Base-by-base conservation (phyloP, 2,329 filamentous ascomycete genomes). In the Stromatinia cepivora region DNA sequence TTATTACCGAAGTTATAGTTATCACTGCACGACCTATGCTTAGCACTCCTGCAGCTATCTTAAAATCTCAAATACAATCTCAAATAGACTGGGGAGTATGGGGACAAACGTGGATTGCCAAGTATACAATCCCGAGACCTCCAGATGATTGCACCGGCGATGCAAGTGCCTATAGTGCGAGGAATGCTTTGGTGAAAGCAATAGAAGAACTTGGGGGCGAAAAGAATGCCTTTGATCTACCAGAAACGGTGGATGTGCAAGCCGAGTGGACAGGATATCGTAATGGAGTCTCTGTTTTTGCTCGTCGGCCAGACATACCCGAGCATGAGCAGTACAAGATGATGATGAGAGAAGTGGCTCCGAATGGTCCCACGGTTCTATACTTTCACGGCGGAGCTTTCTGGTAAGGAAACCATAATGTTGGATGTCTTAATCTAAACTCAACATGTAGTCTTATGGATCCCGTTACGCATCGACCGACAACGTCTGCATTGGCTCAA, bases 71-170 rank as follows among this genome's bases (percentile, higher is more conserved):
- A 79, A 82, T 80, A 54, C 75, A 86, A n/a, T 86, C 87, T 1
- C 80, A 86, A 57, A 86, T 83, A 69, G 90, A 91, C 67, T 85
- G 85, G 0, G 88, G 87, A 0, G 82, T 96, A 76, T 93, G 92
- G 77, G 93, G 93, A 4, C 87, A 86, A 57, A 88, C 95, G 73
- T 97, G 94, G 94, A 84, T 97, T 34, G 90, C 89, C 75, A 90
- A 87, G 67, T 89, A 91, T 54, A 86, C 85, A 0, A 81, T 92
- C 22, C 86, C 87, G 0, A 81, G 81, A 3, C 90, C 89, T 0
- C 84, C 80, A 59, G 69, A 86, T 82, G 78, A 84, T 77, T 22
- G n/a, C 20, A 15, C 22, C 22, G 45, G 4, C 15, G 48, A 39
- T 13, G 34, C 25, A 42, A n/a, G 48, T 17, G 22, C 28, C 15